These are phyloP conservation scores for Brassica cretica DNA, from an alignment of 345 rosid genomes.

Conservation along the genomic window DNA sequence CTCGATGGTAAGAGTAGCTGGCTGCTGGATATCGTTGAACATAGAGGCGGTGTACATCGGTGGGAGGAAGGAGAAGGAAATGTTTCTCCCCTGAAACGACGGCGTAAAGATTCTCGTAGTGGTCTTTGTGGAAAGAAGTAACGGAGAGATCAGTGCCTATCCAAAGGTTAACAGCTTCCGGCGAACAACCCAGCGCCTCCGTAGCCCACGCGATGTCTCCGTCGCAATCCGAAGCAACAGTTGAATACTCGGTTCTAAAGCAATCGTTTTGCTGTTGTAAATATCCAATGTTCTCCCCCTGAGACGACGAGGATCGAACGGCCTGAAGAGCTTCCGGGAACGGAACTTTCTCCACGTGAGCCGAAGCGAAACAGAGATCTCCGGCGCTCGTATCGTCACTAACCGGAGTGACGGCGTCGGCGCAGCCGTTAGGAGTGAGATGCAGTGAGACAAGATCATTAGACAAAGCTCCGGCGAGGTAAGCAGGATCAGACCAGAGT, in stretches of 20 bases:
- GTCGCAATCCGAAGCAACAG: constrained; percentile 61
- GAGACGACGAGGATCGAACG: constrained; percentile 41
- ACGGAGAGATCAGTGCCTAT: constrained; percentile 69
- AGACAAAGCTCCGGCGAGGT: constrained; percentile 57
- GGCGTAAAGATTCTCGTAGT: constrained; percentile 85
- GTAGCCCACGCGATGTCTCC: constrained; percentile 69
- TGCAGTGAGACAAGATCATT: constrained; percentile 71
- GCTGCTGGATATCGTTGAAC: constrained; percentile 68
- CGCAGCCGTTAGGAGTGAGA: constrained; percentile 78
- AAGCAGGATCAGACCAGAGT: constrained; percentile 56
- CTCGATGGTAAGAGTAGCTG: constrained; percentile 48
- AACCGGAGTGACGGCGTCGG: constrained; percentile 58
- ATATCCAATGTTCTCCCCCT: constrained; percentile 49
- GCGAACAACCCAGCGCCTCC: constrained; percentile 70
- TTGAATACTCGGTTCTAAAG: constrained; percentile 64
- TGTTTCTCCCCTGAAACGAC: constrained; percentile 85
- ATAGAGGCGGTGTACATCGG: constrained; percentile 85
- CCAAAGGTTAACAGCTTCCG: constrained; percentile 97
- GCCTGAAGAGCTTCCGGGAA: constrained; percentile 60
- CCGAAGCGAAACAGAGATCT: constrained; percentile 69
- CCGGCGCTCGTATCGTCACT: not conserved
- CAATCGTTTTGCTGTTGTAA: constrained; percentile 90
- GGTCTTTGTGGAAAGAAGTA: constrained; percentile 89
- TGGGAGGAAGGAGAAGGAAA: constrained; percentile 77
- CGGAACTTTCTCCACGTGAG: constrained; percentile 57